Evolutionary conservation across 208 protist species (phyloP), one percentile per base, ranked within the genome.

Genomic region (Borovskyia barvae): DNA sequence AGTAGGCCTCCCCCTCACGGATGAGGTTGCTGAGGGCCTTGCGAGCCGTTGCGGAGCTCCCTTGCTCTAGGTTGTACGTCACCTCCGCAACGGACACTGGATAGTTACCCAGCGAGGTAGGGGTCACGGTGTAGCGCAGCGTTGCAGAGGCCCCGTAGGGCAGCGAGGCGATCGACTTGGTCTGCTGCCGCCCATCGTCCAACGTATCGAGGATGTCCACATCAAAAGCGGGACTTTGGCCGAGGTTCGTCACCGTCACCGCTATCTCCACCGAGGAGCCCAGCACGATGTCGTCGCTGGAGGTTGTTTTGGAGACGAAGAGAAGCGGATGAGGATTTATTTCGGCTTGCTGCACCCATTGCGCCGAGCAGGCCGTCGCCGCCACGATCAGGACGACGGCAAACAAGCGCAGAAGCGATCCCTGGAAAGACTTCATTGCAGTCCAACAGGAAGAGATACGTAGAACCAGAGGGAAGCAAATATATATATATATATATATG

Each of bases 1-100:
- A 95, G 71, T 90, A 85, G 25, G 85, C 85, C 30, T 85, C 74
- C 0, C 68, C 75, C 51, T 95, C 85, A 42, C 82, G 85, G n/a
- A 95, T 77, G 40, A 92, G 33, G 72, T 92, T 95, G 57, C 88
- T 95, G 63, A 87, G 43, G 28, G 82, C 82, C 30, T 26, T 64
- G 33, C 60, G 75, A 36, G 67, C 35, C 36, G 82, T 84, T 20
- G 46, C 67, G 29, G 51, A 19, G 54, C 82, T 75, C 49, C 82
- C 88, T 56, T 80, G 66, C 66, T 86, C 77, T 1, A 78, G 47
- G 59, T 84, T 77, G 76, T 94, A 95, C 28, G 75, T 82, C 29
- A 90, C 88, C 41, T 74, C 56, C 5, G 88, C 59, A 19, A 91
- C 68, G 30, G 78, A 74, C 19, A 90, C 79, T 15, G 53, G 52